Conservation (phyloP, 2,329 filamentous ascomycete genomes). For the Aureobasidium sp. region DNA sequence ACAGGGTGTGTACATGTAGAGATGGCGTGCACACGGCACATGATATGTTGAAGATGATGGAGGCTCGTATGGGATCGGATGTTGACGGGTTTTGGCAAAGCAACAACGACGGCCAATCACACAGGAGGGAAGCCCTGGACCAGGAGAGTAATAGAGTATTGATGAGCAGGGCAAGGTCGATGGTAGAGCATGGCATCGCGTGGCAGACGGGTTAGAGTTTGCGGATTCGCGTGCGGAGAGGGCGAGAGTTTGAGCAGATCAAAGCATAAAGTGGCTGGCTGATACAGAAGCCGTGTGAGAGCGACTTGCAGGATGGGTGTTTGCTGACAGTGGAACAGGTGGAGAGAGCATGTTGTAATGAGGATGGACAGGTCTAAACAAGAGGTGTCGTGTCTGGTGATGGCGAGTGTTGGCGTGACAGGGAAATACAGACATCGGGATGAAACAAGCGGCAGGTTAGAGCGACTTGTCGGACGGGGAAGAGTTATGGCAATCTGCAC, state of each 20-base stretch:
- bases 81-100: neutral
- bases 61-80: neutral
- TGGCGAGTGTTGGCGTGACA: neutral
- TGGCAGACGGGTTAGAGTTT: neutral
- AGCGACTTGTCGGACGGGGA: neutral
- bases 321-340: neutral
- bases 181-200: neutral
- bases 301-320: neutral
- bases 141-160: neutral
- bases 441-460: neutral
- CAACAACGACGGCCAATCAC: neutral
- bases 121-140: neutral
- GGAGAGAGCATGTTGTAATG: neutral
- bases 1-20: neutral
- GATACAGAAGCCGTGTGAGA: neutral
- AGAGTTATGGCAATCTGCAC: neutral
- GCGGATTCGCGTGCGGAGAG: neutral
- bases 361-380: neutral
- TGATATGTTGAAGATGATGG: neutral
- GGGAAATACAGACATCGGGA: neutral
- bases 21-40: neutral
- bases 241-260: neutral
- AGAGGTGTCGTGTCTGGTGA: neutral
- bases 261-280: neutral
- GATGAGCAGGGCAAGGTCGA: neutral